phyloP scores from a whole-genome alignment of 257 asterid genomes.

The Solanum virginianum region DNA sequence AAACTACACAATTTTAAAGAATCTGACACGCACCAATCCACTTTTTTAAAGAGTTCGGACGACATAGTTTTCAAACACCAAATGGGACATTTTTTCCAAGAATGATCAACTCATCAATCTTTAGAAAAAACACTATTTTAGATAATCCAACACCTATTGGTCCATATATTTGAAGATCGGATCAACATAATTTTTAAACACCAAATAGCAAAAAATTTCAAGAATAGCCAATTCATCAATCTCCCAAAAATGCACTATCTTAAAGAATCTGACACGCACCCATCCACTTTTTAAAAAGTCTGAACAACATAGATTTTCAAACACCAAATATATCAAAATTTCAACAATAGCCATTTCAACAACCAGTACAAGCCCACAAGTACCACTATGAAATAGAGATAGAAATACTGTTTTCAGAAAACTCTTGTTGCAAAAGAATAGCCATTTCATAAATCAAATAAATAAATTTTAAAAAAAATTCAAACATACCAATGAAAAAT shows the following conservation, averaged over 20 bases:
- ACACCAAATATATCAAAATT: not conserved
- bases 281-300: not conserved
- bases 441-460: not conserved
- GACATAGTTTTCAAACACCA: not conserved
- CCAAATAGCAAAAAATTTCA: not conserved
- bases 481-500: not conserved
- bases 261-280: not conserved
- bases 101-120: too few relatives aligned
- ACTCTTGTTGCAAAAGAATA: not conserved
- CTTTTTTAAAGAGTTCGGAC: not conserved
- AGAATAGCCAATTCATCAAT: not conserved
- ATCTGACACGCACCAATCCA: not conserved
- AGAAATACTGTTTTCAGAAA: too few relatives aligned
- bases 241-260: not conserved
- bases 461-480: too few relatives aligned
- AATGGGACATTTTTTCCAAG: too few relatives aligned
- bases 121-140: too few relatives aligned
- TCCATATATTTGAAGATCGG: too few relatives aligned
- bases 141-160: too few relatives aligned
- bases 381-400: too few relatives aligned
- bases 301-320: not conserved
- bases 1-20: not conserved
- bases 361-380: too few relatives aligned
- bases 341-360: not conserved
- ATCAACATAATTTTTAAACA: too few relatives aligned